Conservation (phyloP, 768 basidiomycete species). For the Kwoniella sp. region DNA sequence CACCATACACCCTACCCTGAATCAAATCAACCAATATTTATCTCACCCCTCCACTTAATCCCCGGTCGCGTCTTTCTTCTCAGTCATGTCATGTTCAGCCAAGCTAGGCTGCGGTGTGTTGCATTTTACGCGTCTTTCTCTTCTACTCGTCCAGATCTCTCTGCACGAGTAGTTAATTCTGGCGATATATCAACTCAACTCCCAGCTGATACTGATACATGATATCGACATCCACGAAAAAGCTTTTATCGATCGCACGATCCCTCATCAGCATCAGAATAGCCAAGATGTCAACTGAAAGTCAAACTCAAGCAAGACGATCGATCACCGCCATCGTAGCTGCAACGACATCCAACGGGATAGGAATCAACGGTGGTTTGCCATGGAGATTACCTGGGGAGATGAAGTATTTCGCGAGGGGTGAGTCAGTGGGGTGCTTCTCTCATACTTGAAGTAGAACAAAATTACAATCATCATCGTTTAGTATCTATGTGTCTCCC, state of each 20-base stretch:
- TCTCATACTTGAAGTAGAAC: no score
- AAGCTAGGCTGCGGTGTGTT: no score
- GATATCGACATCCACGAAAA: no score
- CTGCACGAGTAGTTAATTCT: no score
- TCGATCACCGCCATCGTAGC: slow-evolving; percentile 85
- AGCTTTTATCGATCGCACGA: no score
- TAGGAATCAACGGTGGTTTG: slow-evolving; percentile 71
- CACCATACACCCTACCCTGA: neutral
- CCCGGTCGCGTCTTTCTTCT: neutral
- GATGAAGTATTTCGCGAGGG: slow-evolving; percentile 87
- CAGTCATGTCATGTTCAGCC: neutral
- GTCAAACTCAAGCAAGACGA: neutral
- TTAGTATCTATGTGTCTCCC: no score
- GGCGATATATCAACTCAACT: no score
- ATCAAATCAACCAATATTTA: neutral
- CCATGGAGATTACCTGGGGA: slow-evolving; percentile 90
- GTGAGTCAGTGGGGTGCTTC: slow-evolving; percentile 60
- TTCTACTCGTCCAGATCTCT: no score
- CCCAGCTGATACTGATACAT: no score
- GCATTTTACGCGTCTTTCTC: slow-evolving; percentile 4
- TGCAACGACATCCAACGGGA: slow-evolving; percentile 82
- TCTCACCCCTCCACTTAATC: neutral
- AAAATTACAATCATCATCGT: no score
- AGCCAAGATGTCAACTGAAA: slow-evolving; percentile 4
- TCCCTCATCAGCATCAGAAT: no score